Base-by-base conservation (phyloP, 1,284 basidiomycete species). In the Sphaerobolus stellatus region DNA sequence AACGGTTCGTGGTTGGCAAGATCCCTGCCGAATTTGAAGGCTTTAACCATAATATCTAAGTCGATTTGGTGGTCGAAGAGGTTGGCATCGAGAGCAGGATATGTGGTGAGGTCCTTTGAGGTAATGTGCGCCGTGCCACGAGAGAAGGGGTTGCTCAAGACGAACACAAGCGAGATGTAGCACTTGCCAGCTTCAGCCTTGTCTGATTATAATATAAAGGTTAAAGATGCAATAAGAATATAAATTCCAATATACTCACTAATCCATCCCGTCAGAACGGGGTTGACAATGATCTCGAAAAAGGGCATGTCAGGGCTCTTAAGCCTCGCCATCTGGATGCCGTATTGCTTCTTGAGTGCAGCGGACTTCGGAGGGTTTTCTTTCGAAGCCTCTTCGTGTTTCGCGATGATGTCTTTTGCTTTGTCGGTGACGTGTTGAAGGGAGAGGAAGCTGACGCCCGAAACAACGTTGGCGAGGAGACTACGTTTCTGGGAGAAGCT, bases 41-140 rank as follows among this genome's bases (percentile, higher is more conserved):
- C 71, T 60, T 83, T 78, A 22, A 81, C 66, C 48, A 81, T 62
- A 11, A 77, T 64, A 36, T 74, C 67, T 5, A 76, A 60, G 61
- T 79, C 77, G 61, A 79, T 73, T 50, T 71, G 66, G 40, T 77
- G 66, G 47, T 75, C 75, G 61, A 80, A 79, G 63, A 77, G 77
- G 47, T 71, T 71, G 36, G 79, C 78, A 58, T 82, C 75, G 25
- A 80, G 68, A 20, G 68, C 66, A 0, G 79, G 77, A 31, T 75
- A 67, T 14, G 64, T 68, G 5, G 54, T 46, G 0, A 77, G 76
- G 60, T 81, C 69, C 30, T 59, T 61, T 2, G 72, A 73, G 0
- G 63, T 67, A 34, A 75, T 66, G 52, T 76, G 75, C 73, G 41
- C 41, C 13, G 41, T n/a, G 13, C 41, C 41, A 4, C 41, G 13